phyloP scores from a whole-genome alignment of 1,139 yeast genomes.

The Protomyces inouyei region DNA sequence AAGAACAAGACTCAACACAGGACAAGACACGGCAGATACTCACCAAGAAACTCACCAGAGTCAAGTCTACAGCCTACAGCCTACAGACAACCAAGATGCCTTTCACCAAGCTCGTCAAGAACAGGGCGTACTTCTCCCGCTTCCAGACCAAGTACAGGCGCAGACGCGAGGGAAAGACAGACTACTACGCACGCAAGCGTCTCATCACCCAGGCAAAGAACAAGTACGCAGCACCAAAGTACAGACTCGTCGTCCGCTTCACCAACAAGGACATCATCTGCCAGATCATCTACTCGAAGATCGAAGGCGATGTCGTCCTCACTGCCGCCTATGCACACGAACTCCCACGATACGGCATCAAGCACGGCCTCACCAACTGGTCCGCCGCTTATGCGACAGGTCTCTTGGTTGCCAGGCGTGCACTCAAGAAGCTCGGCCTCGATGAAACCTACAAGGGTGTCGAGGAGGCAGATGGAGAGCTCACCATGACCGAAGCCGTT shows the following conservation, averaged over 20 bases:
- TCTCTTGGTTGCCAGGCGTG: slow-evolving; percentile 98
- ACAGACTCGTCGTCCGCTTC: slow-evolving; percentile 99
- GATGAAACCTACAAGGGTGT: slow-evolving; percentile 99
- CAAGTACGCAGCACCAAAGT: slow-evolving; percentile 98
- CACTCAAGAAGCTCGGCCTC: slow-evolving; percentile 93
- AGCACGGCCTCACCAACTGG: slow-evolving; percentile 99
- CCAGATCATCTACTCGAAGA: slow-evolving; percentile 93
- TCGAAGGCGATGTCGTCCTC: slow-evolving; percentile 93
- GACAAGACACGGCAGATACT: no score
- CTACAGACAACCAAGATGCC: slow-evolving; percentile 42
- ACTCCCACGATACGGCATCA: slow-evolving; percentile 96
- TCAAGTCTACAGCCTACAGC: no score
- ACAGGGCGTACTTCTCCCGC: slow-evolving; percentile 97
- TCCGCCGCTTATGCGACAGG: slow-evolving; percentile 99
- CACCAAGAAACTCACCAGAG: no score
- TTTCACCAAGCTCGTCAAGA: slow-evolving; percentile 67
- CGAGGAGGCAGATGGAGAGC: slow-evolving; percentile 99
- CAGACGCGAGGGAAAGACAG: slow-evolving; percentile 99
- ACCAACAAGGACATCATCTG: slow-evolving; percentile 99
- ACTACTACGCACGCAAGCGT: slow-evolving; percentile 99
- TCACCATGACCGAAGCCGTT: slow-evolving; percentile 84
- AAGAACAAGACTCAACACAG: no score
- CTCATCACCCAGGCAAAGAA: slow-evolving; percentile 99
- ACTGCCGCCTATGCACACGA: slow-evolving; percentile 99
- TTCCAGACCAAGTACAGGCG: slow-evolving; percentile 99